A percentile compares a stretch with the other conserved stretches of the same genome.
phyloP scores from a whole-genome alignment of 768 basidiomycete species.

The Mycena maculata region DNA sequence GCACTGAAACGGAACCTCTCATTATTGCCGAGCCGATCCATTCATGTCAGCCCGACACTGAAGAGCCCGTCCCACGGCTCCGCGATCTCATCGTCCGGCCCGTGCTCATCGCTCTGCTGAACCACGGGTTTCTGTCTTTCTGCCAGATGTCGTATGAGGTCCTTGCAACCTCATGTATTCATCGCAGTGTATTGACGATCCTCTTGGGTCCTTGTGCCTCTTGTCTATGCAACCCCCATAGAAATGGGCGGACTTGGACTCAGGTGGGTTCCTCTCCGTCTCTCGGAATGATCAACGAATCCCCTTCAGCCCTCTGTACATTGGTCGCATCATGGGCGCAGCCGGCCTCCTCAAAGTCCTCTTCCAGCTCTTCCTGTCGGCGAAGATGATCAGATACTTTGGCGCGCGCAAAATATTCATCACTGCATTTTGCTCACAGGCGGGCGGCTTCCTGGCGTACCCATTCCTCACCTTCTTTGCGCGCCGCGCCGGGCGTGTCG shows the following conservation, averaged over 20 bases:
- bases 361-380: slow-evolving; percentile 45
- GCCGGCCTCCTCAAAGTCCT: slow-evolving; percentile 60
- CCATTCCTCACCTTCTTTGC: slow-evolving; percentile 34
- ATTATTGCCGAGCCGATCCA: not conserved
- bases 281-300: not conserved
- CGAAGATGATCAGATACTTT: slow-evolving; percentile 19
- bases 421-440: slow-evolving; percentile 26
- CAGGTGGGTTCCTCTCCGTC: not conserved
- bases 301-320: slow-evolving; percentile 50
- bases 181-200: not conserved
- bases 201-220: slow-evolving; percentile 24
- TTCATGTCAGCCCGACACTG: not conserved
- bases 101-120: slow-evolving; percentile 20
- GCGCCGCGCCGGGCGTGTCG: slow-evolving; percentile 28
- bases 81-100: slow-evolving; percentile 25
- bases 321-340: slow-evolving; percentile 60
- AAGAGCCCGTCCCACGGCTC: slow-evolving; percentile 11
- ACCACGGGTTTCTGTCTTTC: slow-evolving; percentile 24
- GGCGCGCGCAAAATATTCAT: slow-evolving; percentile 32
- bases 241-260: slow-evolving; percentile 64
- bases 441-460: slow-evolving; percentile 30
- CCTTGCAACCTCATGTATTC: too few species aligned
- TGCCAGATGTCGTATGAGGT: slow-evolving; percentile 29
- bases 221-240: slow-evolving; percentile 56
- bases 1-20: slow-evolving; percentile 25